These are phyloP conservation scores for Phalaenopsis equestris DNA, from an alignment of 106 monocot species.

Conservation along the genomic window DNA sequence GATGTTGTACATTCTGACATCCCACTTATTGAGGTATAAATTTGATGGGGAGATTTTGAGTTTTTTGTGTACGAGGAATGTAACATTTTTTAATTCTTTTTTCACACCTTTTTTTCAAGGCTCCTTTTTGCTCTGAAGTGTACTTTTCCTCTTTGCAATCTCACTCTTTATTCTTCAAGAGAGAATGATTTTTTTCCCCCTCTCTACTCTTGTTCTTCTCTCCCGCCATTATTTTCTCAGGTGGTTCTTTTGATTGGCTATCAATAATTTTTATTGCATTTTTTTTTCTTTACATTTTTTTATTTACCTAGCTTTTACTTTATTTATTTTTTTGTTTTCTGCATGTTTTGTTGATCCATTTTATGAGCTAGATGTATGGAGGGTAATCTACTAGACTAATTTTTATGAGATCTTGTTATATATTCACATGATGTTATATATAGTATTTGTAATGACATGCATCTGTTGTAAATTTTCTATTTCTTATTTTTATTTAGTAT, in stretches of 20 bases:
- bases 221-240: background rate
- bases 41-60: no score
- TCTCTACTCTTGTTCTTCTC: background rate
- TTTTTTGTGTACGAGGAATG: no score
- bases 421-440: background rate
- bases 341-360: background rate
- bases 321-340: background rate
- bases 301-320: background rate
- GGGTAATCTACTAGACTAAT: background rate
- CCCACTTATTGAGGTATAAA: no score
- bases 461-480: background rate
- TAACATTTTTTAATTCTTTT: no score
- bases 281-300: background rate
- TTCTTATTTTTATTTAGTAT: background rate
- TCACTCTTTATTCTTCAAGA: background rate
- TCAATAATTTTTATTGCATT: background rate
- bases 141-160: background rate
- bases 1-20: no score
- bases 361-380: background rate
- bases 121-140: background rate
- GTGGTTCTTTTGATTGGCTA: background rate
- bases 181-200: background rate
- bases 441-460: background rate
- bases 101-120: background rate
- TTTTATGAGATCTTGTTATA: background rate